Evolutionary conservation across 495 filamentous ascomycete genomes (phyloP), one percentile per base, ranked within the genome.

Genomic region (Penicillium riverlandense): DNA sequence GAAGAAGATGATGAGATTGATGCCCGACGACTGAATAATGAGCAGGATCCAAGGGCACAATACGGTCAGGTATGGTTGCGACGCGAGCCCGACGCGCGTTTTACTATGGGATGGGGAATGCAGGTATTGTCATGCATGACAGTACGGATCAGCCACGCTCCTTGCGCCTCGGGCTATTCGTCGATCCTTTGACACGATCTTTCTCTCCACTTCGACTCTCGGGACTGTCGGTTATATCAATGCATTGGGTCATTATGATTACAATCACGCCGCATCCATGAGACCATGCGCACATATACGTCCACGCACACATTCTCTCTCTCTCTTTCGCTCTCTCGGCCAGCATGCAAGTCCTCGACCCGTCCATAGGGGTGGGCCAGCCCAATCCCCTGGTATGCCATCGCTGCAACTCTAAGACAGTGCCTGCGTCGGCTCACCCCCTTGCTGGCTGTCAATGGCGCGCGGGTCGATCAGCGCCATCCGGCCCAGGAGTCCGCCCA

Each of bases 71-170:
- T 62, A 64, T 65, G 54, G 65, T 66, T 57, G 48, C 11, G 8
- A 45, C 49, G 43, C 52, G 44, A 16, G 40, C 56, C 52, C 55
- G 55, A 59, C 54, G 54, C 63, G 65, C 62, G 65, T 65, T 36
- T 40, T 50, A 29, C 11, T 51, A 54, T 48, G 22, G 7, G 11
- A 9, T 6, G 11, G 10, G 42, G 37, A 37, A 13, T 9, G 15
- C 15, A 11, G 2, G n/a, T 38, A 37, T 12, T 37, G 52, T 58
- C 44, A 46, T 44, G 11, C 6, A 41, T 65, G 35, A 61, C 58
- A 50, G 40, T 61, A 61, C 54, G 4, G 4, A 1, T 22, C 22
- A 22, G 22, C 22, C 22, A 1, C 15, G n/a, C 15, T 22, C 22
- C 22, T 22, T 22, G 22, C 32, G n/a, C 32, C 32, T 34, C 32